Evolutionary conservation across 2,329 filamentous ascomycete species (phyloP), one percentile per base, ranked within the genome.

Genomic region (Botrytis sinoallii): DNA sequence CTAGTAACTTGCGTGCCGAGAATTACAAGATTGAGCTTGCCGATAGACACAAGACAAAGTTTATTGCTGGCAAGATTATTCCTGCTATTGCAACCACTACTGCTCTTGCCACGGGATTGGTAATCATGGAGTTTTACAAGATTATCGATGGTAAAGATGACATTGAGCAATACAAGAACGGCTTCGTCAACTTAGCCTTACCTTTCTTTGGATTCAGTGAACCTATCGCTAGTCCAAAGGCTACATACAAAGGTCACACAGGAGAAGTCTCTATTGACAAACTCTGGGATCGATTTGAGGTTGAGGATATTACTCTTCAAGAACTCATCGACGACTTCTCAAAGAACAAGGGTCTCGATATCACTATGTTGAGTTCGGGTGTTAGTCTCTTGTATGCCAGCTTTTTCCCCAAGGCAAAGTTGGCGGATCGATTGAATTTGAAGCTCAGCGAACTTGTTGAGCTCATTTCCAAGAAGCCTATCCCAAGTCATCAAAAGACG

Each of bases 31-130:
- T 99, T 78, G 90, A 93, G 80, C 88, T 91, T 76, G 95, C 96
- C 0, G 95, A 99, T 81, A 89, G 94, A 75, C 96, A 98, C 88
- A 97, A 96, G 90, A 99, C 95, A 75, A 99, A 99, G 86, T 98
- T 99, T 84, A 99, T 99, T 82, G 97, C 96, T 46, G 96, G 96
- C 82, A 99, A 99, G 89, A 99, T 99, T 79, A 99, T 99, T 77
- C 96, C 96, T 35, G 96, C 96, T 64, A 99, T 99, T 83, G 96
- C 96, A 63, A 99, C 96, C 4, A 98, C 96, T 0, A 99, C 96
- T 4, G 95, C 96, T 4, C 86, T 99, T 74, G 95, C 98, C 20
- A 99, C 96, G 4, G 96, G 96, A 74, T 87, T 99, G 64, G 94
- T 99, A 71, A 88, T 97, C 25, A 85, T 99, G 64, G 96, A 99